Percentiles rank a stretch among this genome's conserved stretches.
phyloP scores from a whole-genome alignment of 75 land plant genomes.

The Isoetes taiwanensis region DNA sequence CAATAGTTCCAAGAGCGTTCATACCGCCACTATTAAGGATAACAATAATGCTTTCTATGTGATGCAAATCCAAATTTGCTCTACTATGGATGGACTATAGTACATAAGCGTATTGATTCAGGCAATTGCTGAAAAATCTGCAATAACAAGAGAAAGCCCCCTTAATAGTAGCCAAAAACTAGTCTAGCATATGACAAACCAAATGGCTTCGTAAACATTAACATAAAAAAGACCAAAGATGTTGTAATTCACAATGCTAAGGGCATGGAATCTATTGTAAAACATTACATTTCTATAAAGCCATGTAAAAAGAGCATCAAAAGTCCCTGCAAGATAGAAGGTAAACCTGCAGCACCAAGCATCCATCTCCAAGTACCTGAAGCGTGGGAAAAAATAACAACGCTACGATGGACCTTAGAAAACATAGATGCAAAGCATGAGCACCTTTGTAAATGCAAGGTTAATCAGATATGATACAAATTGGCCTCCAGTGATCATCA shows the following conservation, averaged over 20 bases:
- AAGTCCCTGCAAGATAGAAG: background rate
- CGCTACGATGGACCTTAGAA: too few relatives aligned
- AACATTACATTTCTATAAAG: background rate
- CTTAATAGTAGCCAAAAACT: too few relatives aligned
- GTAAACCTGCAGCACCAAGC: background rate
- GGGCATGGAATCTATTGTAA: background rate
- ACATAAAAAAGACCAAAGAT: too few relatives aligned
- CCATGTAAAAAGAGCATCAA: background rate
- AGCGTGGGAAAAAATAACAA: too few relatives aligned
- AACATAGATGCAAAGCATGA: background rate
- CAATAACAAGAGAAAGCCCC: background rate
- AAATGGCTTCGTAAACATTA: background rate
- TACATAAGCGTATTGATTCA: slow-evolving; percentile 1
- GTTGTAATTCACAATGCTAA: background rate
- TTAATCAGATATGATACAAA: background rate
- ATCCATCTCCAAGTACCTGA: slow-evolving; percentile 5
- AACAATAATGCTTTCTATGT: background rate
- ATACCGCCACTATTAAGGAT: slow-evolving; percentile 1
- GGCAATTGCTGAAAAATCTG: slow-evolving; percentile 6
- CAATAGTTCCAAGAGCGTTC: slow-evolving; percentile 6
- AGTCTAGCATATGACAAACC: too few relatives aligned
- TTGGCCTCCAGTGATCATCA: slow-evolving; percentile 5
- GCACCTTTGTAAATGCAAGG: background rate
- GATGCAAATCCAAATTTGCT: slow-evolving; percentile 1
- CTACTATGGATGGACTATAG: slow-evolving; percentile 5